Percentiles rank a stretch among this genome's conserved stretches.
These are phyloP conservation scores for Moringa oleifera DNA, from an alignment of 345 rosid species.

Conservation along the genomic window DNA sequence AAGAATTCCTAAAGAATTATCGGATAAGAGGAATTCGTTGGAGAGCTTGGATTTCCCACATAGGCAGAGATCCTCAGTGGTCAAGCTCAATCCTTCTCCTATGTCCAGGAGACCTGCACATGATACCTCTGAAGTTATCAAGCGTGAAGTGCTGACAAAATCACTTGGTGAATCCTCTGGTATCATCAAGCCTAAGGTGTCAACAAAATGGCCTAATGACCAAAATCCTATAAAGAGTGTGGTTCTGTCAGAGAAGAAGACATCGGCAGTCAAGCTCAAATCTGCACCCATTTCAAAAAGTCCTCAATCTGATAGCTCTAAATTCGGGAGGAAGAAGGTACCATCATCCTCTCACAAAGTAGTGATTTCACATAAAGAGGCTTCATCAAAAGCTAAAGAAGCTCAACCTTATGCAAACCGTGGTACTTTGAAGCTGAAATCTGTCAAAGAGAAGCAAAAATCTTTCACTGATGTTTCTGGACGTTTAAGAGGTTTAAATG, in stretches of 20 bases:
- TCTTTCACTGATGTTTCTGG: slow-evolving; percentile 24
- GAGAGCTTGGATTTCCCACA: slow-evolving; percentile 25
- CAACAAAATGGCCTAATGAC: not conserved
- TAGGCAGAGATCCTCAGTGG: slow-evolving; percentile 26
- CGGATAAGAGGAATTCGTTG: slow-evolving; percentile 25
- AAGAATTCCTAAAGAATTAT: slow-evolving; percentile 33
- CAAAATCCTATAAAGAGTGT: not conserved
- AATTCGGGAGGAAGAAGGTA: slow-evolving; percentile 19
- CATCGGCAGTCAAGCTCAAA: slow-evolving; percentile 6
- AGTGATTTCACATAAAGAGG: slow-evolving; percentile 21
- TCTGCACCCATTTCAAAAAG: slow-evolving; percentile 20
- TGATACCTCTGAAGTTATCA: slow-evolving; percentile 23
- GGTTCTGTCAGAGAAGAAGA: slow-evolving; percentile 9
- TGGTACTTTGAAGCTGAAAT: slow-evolving; percentile 29
- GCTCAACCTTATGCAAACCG: slow-evolving; percentile 22
- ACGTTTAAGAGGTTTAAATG: slow-evolving; percentile 24
- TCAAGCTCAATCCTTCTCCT: slow-evolving; percentile 21
- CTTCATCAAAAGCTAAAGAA: slow-evolving; percentile 29
- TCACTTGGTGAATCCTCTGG: not conserved
- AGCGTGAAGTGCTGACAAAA: slow-evolving; percentile 20
- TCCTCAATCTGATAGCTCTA: slow-evolving; percentile 6
- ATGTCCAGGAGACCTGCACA: slow-evolving; percentile 7
- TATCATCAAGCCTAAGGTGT: not conserved
- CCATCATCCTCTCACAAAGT: slow-evolving; percentile 22
- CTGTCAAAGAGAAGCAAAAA: slow-evolving; percentile 23